phyloP scores from a whole-genome alignment of 768 basidiomycete genomes.

The Leccinum pellstonianum region DNA sequence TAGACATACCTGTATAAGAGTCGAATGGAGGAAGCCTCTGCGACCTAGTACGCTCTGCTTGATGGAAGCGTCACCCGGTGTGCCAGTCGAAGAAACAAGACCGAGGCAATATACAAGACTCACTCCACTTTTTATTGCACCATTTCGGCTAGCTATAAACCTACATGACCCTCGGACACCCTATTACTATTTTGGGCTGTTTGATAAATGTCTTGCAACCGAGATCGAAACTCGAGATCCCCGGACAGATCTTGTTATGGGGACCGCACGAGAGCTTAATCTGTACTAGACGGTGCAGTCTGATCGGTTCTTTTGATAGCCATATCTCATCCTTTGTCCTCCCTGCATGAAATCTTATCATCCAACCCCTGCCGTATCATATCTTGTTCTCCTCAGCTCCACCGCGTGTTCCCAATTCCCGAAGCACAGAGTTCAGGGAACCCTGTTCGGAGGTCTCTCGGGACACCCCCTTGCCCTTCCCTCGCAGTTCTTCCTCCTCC shows the following conservation, averaged over 20 bases:
- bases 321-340: slow-evolving; percentile 3
- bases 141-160: slow-evolving; percentile 22
- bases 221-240: neutral
- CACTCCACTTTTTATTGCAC: slow-evolving; percentile 32
- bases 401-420: neutral
- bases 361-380: neutral
- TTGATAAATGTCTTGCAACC: neutral
- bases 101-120: slow-evolving; percentile 8
- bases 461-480: neutral
- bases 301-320: neutral
- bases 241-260: neutral
- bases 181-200: slow-evolving; percentile 2
- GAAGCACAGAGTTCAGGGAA: neutral
- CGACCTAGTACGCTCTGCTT: neutral
- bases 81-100: neutral
- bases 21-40: neutral
- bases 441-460: neutral
- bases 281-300: neutral
- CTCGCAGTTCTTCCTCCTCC: neutral
- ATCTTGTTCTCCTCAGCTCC: neutral
- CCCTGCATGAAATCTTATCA: neutral
- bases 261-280: neutral
- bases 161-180: slow-evolving; percentile 27
- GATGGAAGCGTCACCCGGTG: neutral
- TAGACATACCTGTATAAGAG: neutral